Base-by-base conservation (phyloP, 345 rosid species). In the Kernera saxatilis region DNA sequence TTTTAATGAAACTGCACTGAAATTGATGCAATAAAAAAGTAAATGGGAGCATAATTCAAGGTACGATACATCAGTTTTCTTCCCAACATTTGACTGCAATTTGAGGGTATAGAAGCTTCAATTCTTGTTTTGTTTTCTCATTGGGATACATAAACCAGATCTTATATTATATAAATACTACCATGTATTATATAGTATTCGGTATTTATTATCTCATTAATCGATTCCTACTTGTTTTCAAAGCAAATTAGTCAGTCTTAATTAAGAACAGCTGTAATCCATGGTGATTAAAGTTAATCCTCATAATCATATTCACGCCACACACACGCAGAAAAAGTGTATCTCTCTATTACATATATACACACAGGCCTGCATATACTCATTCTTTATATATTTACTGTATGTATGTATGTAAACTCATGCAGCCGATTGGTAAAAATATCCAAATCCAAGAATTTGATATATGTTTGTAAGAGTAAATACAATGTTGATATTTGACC, bases 21-120 rank as follows among this genome's bases (percentile, higher is more conserved):
- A 77, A 71, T 77, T 77, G 65, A 77, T 72, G 80, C 63, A 77
- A 43, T 77, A 77, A 55, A 66, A 77, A 41, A 25, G 37, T 10
- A 45, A 21, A 54, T 14, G 75, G 75, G 79, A 70, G 62, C 79
- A 70, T 76, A 55, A 33, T 77, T 77, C 80, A 77, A 77, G 80
- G 64, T 76, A 69, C 79, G 71, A 76, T 55, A 58, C 80, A 57
- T 77, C 64, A 71, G 46, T 71, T 69, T 71, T 77, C 80, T 71
- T 71, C 80, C 77, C 80, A 77, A 77, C 77, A 72, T 77, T 77
- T 77, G 77, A 67, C 80, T 72, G 77, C 77, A 67, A 71, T 71
- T 72, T 55, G 77, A 77, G 77, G 77, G 77, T 39, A 71, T 67
- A 77, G 77, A 77, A 77, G 80, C 76, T 77, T 77, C 80, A 77